phyloP scores from a whole-genome alignment of 2,329 filamentous ascomycete genomes.

The Penicillium palitans region DNA sequence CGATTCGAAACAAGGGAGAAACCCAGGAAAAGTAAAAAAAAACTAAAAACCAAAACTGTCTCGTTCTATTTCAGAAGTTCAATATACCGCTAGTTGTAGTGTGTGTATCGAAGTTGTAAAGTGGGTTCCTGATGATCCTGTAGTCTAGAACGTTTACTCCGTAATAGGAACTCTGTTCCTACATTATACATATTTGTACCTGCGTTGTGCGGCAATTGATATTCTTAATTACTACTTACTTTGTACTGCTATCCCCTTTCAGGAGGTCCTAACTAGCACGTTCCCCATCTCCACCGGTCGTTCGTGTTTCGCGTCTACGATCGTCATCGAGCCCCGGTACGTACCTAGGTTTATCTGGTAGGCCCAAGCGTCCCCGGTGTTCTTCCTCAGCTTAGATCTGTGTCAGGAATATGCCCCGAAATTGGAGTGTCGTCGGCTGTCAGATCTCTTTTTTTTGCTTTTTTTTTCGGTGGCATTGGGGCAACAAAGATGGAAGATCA shows the following conservation, averaged over 20 bases:
- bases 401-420: conserved; percentile 5
- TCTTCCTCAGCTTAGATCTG: conserved; percentile 6
- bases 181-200: background rate
- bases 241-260: background rate
- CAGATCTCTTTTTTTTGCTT: background rate
- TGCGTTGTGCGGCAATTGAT: conserved; percentile 1
- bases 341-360: background rate
- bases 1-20: conserved; percentile 6
- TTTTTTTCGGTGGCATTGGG: background rate
- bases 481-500: background rate
- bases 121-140: conserved; percentile 11
- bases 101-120: background rate
- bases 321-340: background rate
- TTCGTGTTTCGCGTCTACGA: conserved; percentile 8
- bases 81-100: too few species aligned
- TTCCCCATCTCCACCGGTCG: background rate
- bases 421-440: background rate
- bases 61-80: too few species aligned
- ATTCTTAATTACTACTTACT: background rate
- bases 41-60: background rate
- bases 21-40: background rate
- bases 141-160: conserved; percentile 5
- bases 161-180: background rate
- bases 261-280: background rate
- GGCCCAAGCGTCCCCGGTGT: conserved; percentile 2